Conservation (phyloP, 345 rosid genomes). For the Microcos paniculata region DNA sequence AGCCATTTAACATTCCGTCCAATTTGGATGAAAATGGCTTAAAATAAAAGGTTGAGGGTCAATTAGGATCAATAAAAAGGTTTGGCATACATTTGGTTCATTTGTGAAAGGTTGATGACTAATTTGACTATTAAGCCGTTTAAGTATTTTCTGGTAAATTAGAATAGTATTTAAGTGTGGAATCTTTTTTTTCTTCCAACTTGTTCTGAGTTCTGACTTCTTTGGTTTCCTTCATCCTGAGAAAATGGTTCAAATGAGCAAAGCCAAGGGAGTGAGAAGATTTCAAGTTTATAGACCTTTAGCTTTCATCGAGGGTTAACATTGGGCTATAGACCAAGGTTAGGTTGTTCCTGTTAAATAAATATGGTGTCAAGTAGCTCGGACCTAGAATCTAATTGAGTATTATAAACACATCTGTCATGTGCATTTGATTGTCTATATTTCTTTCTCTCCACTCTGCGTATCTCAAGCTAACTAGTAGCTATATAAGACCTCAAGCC, state of each 20-base stretch:
- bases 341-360: neutral
- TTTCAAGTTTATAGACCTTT: neutral
- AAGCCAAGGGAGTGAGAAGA: neutral
- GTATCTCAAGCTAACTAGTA: neutral
- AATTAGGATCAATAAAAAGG: no score
- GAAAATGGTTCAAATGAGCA: no score
- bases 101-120: no score
- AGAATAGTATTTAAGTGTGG: neutral
- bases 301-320: neutral
- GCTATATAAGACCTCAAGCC: conserved; percentile 9
- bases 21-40: no score
- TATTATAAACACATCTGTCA: neutral
- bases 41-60: no score
- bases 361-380: neutral
- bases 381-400: neutral
- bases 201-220: neutral
- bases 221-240: neutral
- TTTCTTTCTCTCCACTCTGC: neutral
- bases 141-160: no score
- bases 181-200: neutral
- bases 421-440: neutral
- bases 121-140: no score
- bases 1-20: no score
- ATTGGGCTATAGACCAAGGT: neutral
- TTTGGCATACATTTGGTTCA: no score